Base-by-base conservation (phyloP, 192 early-diverging fungal species). In the Pilobolus umbonatus region DNA sequence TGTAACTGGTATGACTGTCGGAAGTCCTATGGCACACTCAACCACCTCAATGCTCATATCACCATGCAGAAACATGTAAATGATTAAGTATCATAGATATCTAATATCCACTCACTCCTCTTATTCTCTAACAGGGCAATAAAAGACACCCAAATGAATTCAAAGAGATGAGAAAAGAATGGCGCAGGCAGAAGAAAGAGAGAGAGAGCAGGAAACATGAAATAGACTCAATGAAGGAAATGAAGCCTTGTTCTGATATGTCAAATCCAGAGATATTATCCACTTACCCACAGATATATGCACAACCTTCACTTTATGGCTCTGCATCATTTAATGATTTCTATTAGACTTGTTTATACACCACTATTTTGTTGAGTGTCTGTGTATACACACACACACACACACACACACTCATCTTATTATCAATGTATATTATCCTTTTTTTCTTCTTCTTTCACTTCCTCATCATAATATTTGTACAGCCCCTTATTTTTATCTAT, bases 21-120 rank as follows among this genome's bases (percentile, higher is more conserved):
- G 24, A 85, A 85, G 57, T 69, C 75, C 9, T 85, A 85, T 61
- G 83, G 83, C 11, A 85, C 83, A 21, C 62, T 85, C 9, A 85
- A 85, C 61, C 83, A 85, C 43, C 60, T 85, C 35, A 85, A 85
- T 57, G 79, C 83, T n/a, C 83, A 85, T 58, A 77, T 85, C 10
- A 73, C 61, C 36, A 85, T 85, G 83, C 83, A 85, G 52, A 83
- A 80, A 61, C 83, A 85, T 55, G 83, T 61, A 62, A 65, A 45
- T 39, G 11, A 48, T 34, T 6, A 17, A 14, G 28, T 35, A 30
- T 22, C 9, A 35, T 3, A 15, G 3, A 58, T 22, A 11, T 5
- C 47, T 35, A n/a, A 1, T 32, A 29, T 49, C 25, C 25, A 49
- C 47, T 45, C 4, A 49, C 22, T 26, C 15, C 52, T 44, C 28